Evolutionary conservation across 139 green algal species (phyloP), one percentile per base, ranked within the genome.

Genomic region (Monoraphidium neglectum): DNA sequence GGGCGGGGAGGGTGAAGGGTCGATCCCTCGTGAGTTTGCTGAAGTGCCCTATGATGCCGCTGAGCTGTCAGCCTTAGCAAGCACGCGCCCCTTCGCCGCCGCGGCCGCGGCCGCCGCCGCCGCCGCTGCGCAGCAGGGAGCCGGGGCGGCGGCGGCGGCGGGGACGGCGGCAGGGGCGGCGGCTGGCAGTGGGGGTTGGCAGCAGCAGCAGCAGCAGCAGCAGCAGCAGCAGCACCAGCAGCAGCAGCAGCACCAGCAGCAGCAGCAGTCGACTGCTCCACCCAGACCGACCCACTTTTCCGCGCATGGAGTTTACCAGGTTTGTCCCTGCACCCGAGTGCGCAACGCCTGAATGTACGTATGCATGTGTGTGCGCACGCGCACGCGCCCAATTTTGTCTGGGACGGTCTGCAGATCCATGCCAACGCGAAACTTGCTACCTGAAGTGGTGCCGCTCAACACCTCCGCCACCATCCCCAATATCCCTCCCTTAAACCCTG

Each of bases 41-140:
- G 77, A 83, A 60, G 61, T 87, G 35, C 71, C 69, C 12, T 87
- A 87, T 64, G 81, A 87, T 49, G 72, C 77, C 21, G 82, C 82
- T 1, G 72, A 87, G 77, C 73, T 87, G 56, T 75, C 82, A 23
- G 82, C 82, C 15, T 61, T 87, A n/a, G 82, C 77, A 28, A 77
- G 60, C 26, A 78, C 68, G 36, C 70, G 74, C n/a, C 82, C 82
- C 0, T 82, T 79, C n/a, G 71, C 70, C 23, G 67, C 68, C 8
- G 26, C 16, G 28, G 37, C 51, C 38, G 43, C 35, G 32, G 60
- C 78, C 13, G 51, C 63, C 4, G 57, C 59, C 28, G 62, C 37
- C 28, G 3, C 21, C 16, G 28, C 49, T 2, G 24, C 67, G 5
- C n/a, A n/a, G n/a, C n/a, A n/a, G n/a, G n/a, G n/a, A n/a, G 67